Conservation (phyloP, 2,329 filamentous ascomycete species). For the Dactylellina leptospora region DNA sequence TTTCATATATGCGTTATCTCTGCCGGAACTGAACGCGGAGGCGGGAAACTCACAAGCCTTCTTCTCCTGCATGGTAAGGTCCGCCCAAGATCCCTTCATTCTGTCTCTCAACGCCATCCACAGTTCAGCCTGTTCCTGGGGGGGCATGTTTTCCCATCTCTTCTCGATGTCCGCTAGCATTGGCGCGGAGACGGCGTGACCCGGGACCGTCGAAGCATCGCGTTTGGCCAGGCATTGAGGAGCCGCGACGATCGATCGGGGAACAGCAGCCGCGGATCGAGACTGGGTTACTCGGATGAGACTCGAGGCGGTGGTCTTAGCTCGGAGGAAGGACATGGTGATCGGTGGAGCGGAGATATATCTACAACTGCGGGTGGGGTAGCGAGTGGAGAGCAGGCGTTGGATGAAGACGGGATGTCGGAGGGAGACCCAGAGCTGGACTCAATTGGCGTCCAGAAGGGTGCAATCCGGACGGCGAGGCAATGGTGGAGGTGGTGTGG, state of each 20-base stretch:
- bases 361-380: slow-evolving; percentile 23
- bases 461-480: neutral
- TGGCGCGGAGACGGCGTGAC: slow-evolving; percentile 96
- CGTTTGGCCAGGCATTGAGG: slow-evolving; percentile 65
- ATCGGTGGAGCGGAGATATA: slow-evolving; percentile 41
- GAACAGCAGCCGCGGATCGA: slow-evolving; percentile 18
- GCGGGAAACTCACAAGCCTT: slow-evolving; percentile 83
- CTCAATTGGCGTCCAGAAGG: slow-evolving; percentile 35
- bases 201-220: slow-evolving; percentile 38
- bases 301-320: slow-evolving; percentile 40
- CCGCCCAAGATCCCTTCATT: slow-evolving; percentile 98
- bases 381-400: neutral
- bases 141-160: slow-evolving; percentile 97
- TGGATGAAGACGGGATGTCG: too few relatives aligned
- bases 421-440: slow-evolving; percentile 13
- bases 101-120: slow-evolving; percentile 98
- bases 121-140: slow-evolving; percentile 98
- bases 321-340: slow-evolving; percentile 53
- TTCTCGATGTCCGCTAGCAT: slow-evolving; percentile 98
- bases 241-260: slow-evolving; percentile 31
- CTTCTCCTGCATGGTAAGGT: slow-evolving; percentile 96
- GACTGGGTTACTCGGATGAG: slow-evolving; percentile 47
- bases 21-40: neutral
- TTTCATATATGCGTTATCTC: neutral
- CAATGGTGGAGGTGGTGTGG: neutral